These are phyloP conservation scores for Penicillium robsamsonii DNA, from an alignment of 495 filamentous ascomycete species.

Conservation along the genomic window DNA sequence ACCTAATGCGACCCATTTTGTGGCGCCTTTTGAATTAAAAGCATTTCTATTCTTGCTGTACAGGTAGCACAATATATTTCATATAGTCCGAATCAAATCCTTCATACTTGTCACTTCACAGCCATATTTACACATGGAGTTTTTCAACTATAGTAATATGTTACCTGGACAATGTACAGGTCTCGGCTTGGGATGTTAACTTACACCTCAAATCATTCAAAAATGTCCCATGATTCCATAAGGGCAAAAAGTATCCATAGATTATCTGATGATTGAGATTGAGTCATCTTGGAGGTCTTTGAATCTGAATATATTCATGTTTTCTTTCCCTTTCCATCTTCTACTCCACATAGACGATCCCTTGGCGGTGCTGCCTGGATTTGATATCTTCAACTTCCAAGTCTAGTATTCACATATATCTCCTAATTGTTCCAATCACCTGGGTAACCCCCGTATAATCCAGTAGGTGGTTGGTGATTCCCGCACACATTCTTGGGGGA, in stretches of 20 bases:
- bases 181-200: too few relatives aligned
- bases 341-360: conserved; percentile 6
- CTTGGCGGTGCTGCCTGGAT: conserved; percentile 9
- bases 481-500: conserved; percentile 19
- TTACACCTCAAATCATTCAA: conserved; percentile 8
- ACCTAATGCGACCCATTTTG: conserved; percentile 6
- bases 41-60: not conserved
- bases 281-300: conserved; percentile 2
- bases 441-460: not conserved
- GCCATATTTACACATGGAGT: too few relatives aligned
- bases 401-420: not conserved
- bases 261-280: conserved; percentile 9
- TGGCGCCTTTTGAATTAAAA: conserved; percentile 1
- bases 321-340: not conserved
- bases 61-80: not conserved
- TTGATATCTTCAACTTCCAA: not conserved
- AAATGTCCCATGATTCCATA: conserved; percentile 4
- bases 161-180: not conserved
- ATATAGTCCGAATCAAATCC: not conserved
- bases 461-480: conserved; percentile 10
- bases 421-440: not conserved
- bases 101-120: not conserved
- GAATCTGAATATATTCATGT: not conserved
- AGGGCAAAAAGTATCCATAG: conserved; percentile 4
- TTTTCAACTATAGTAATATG: too few relatives aligned